Evolutionary conservation across 2,329 filamentous ascomycete genomes (phyloP), one percentile per base, ranked within the genome.

Genomic region (Epichloe bromicola): DNA sequence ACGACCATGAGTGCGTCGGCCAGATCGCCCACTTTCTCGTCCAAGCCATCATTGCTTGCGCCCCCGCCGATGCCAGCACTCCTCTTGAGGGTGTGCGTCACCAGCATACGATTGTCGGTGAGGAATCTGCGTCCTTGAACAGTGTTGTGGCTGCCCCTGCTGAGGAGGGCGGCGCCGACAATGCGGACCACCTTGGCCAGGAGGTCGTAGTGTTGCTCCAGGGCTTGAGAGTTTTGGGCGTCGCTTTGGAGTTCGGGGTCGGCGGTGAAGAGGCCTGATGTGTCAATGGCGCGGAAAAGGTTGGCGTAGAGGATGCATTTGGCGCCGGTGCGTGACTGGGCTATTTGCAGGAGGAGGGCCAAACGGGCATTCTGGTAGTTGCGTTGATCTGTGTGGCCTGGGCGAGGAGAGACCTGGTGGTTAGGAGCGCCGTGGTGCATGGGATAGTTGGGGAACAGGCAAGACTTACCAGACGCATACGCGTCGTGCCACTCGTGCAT

Each of bases 161-260:
- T 85, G 46, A 96, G 76, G 14, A 96, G 80, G 1, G 88, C 85
- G 4, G 88, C 85, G 46, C 85, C 85, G 51, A 98, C 78, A 53
- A 98, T 83, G 48, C 89, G 82, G 38, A 93, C 76, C 8, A 95
- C 78, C 51, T 85, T 81, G 38, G 88, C 80, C 15, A 98, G 80
- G 6, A 98, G 76, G 46, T 82, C 78, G 67, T 95, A 97, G 69
- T 94, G 94, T 61, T 83, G 84, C 56, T 82, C 79, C 19, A 95
- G 75, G 3, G 88, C 85, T 52, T 77, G 74, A 3, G 79, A 72
- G 58, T 88, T 83, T 50, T 82, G 76, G 51, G 83, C 78, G 58
- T 87, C 80, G 68, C 90, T 81, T 54, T 94, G 89, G 50, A 98
- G 81, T 65, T 98, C 93, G 1, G 93, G 93, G 64, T 98, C 93